Conservation (phyloP, 192 early-diverging fungal genomes). For the Backusella macrospora region DNA sequence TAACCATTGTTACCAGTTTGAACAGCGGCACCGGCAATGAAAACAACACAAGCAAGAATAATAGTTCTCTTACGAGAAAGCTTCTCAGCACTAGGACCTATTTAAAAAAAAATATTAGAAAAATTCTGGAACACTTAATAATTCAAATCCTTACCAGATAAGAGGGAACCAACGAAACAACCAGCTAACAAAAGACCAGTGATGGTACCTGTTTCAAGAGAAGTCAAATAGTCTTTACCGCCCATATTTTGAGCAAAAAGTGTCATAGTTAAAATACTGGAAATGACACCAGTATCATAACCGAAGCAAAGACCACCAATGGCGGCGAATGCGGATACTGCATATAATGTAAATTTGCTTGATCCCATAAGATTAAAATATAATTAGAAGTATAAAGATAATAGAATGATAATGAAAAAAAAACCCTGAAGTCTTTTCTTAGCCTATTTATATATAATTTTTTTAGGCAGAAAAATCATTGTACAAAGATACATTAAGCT, state of each 20-base stretch:
- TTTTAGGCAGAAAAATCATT: slow-evolving; percentile 1
- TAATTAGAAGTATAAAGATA: not conserved
- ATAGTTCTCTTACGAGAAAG: slow-evolving; percentile 69
- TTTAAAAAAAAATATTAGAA: not conserved
- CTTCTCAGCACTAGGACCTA: slow-evolving; percentile 30
- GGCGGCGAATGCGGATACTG: slow-evolving; percentile 46
- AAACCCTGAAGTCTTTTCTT: not conserved
- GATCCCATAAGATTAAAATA: slow-evolving; percentile 16
- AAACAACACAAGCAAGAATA: slow-evolving; percentile 62
- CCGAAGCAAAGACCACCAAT: slow-evolving; percentile 67
- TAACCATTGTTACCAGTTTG: slow-evolving; percentile 62
- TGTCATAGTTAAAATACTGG: slow-evolving; percentile 63
- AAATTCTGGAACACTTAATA: not conserved
- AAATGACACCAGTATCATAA: slow-evolving; percentile 72
- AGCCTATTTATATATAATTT: slow-evolving; percentile 5
- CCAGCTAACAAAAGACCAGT: slow-evolving; percentile 67
- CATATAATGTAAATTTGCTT: slow-evolving; percentile 22
- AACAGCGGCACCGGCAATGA: slow-evolving; percentile 72
- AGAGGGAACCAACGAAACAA: slow-evolving; percentile 71
- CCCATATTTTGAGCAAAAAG: slow-evolving; percentile 34
- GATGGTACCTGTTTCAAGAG: slow-evolving; percentile 38
- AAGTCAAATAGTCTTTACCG: not conserved
- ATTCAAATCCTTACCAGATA: slow-evolving; percentile 48
- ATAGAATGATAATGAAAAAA: slow-evolving; percentile 15
- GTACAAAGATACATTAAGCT: not conserved